phyloP scores from a whole-genome alignment of 257 asterid genomes.

The Parsonsia alboflavescens region DNA sequence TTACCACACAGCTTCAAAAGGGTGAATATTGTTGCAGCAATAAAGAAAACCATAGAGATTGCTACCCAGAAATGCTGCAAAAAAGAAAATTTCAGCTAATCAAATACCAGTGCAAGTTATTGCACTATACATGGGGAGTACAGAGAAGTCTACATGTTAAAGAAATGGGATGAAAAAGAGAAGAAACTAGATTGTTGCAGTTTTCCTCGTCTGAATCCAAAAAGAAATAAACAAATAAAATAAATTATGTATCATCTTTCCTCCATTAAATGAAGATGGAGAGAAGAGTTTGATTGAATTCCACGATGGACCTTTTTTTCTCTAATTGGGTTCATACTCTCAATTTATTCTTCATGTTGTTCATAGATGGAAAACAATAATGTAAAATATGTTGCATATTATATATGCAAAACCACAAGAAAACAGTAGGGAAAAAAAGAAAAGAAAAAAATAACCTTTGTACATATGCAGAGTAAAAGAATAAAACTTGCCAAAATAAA shows the following conservation, averaged over 20 bases:
- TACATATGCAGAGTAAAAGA: not conserved
- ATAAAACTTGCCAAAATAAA: not conserved
- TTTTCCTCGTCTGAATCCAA: not conserved
- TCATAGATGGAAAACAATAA: no score
- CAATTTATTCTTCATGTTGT: no score
- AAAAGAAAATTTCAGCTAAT: slow-evolving; percentile 20
- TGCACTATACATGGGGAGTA: not conserved
- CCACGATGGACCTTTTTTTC: not conserved
- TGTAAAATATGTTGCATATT: no score
- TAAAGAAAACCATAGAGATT: slow-evolving; percentile 91
- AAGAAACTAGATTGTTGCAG: not conserved
- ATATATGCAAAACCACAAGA: no score
- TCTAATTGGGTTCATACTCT: no score
- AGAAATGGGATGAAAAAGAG: not conserved
- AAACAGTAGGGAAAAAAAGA: no score
- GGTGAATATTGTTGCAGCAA: slow-evolving; percentile 89
- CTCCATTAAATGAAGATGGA: not conserved
- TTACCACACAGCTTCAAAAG: slow-evolving; percentile 86
- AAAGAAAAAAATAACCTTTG: no score
- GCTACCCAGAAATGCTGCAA: slow-evolving; percentile 99
- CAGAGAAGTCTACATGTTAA: not conserved
- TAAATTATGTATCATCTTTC: not conserved
- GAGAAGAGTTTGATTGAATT: not conserved
- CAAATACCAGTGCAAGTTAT: not conserved
- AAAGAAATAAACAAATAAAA: not conserved